A percentile compares a stretch with the other conserved stretches of the same genome.
These are phyloP conservation scores for Phyllostachys edulis DNA, from an alignment of 176 grass and related monocot genomes.

Conservation along the genomic window DNA sequence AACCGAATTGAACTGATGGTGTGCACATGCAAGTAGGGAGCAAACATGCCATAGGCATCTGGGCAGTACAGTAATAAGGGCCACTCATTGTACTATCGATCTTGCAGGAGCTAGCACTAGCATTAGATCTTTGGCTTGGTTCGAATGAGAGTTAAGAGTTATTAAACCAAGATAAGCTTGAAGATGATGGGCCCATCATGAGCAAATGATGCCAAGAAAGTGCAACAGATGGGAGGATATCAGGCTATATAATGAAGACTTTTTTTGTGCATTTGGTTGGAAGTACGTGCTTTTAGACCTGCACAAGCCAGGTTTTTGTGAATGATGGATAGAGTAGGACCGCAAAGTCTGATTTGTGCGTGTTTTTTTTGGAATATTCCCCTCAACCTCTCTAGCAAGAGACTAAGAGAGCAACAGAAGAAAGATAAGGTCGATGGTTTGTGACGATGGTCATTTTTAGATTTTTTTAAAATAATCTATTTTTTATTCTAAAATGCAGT, in stretches of 20 bases:
- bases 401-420: neutral
- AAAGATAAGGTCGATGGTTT: neutral
- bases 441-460: constrained; percentile 28
- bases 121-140: neutral
- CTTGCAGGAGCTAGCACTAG: neutral
- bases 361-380: constrained; percentile 17
- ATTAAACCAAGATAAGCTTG: constrained; percentile 23
- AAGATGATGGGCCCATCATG: constrained; percentile 23
- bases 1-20: constrained; percentile 18
- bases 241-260: constrained; percentile 28
- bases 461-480: too few species aligned
- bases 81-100: neutral
- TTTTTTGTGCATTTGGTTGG: constrained; percentile 31
- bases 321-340: neutral
- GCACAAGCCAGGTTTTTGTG: constrained; percentile 27
- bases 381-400: neutral
- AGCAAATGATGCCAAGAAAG: constrained; percentile 40
- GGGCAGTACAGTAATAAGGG: neutral
- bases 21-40: constrained; percentile 38
- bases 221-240: constrained; percentile 20
- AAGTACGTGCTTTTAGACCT: constrained; percentile 30
- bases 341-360: neutral
- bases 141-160: constrained; percentile 11
- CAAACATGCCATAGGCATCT: constrained; percentile 37
- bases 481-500: too few species aligned